These are phyloP conservation scores for Globisporangium mamillatum DNA, from an alignment of 352 stramenopile genomes.

Conservation along the genomic window DNA sequence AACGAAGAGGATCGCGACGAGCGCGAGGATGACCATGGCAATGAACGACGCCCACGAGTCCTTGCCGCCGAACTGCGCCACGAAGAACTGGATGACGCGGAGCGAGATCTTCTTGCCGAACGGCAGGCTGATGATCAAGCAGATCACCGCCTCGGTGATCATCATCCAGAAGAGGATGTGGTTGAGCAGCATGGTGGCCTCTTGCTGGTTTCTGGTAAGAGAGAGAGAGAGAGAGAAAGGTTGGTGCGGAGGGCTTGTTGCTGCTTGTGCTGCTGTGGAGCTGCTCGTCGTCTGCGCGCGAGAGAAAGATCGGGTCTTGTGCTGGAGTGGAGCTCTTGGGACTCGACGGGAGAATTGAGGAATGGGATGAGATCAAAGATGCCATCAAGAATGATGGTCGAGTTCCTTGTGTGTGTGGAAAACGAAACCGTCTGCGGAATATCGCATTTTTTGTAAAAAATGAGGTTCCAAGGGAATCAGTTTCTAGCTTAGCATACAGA, in stretches of 20 bases:
- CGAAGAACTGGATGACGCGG: constrained; percentile 57
- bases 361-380: not conserved
- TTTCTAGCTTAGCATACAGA: too few species aligned
- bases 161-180: constrained; percentile 58
- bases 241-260: not conserved
- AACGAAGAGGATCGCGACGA: constrained; percentile 70
- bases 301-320: constrained; percentile 10
- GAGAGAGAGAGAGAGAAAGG: not conserved
- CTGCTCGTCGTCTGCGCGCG: not conserved
- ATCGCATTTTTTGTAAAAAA: not conserved
- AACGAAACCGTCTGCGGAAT: not conserved
- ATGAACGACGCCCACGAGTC: constrained; percentile 44
- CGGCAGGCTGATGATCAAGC: constrained; percentile 47
- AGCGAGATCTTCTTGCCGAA: constrained; percentile 62
- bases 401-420: not conserved
- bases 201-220: not conserved
- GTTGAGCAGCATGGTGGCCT: constrained; percentile 35
- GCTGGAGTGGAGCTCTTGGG: not conserved
- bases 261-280: not conserved
- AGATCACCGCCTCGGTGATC: constrained; percentile 42
- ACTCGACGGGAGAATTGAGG: not conserved
- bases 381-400: not conserved
- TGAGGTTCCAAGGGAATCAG: too few species aligned
- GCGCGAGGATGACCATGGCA: constrained; percentile 47
- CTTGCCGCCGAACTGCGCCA: constrained; percentile 34